Evolutionary conservation across 2,329 filamentous ascomycete genomes (phyloP).

Genomic region (Hymenoscyphus salicellus): DNA sequence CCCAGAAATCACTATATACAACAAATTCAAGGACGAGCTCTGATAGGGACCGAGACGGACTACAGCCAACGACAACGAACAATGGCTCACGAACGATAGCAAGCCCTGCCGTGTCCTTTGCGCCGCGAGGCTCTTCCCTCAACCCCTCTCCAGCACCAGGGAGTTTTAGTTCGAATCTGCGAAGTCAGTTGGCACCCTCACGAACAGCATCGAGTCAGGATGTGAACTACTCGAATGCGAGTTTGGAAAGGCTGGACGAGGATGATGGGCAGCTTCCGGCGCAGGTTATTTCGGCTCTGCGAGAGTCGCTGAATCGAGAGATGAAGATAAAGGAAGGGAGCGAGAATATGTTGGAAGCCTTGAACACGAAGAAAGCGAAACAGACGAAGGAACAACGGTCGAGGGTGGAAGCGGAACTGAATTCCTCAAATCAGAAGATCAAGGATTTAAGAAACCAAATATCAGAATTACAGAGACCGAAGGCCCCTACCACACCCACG

Average conservation of each 20-base stretch:
- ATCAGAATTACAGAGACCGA: constrained; percentile 55
- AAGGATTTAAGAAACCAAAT: constrained; percentile 60
- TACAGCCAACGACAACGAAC: constrained; percentile 46
- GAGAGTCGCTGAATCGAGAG: constrained; percentile 87
- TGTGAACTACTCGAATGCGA: constrained; percentile 46
- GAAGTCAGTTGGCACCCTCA: constrained; percentile 63
- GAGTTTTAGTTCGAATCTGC: constrained; percentile 86
- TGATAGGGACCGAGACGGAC: constrained; percentile 56
- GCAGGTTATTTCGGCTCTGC: constrained; percentile 70
- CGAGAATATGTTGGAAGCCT: constrained; percentile 93
- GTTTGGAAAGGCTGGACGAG: constrained; percentile 60
- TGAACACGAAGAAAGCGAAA: constrained; percentile 93
- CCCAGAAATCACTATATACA: constrained; percentile 50
- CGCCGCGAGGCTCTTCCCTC: constrained; percentile 65
- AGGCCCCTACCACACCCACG: constrained; percentile 45
- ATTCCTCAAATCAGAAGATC: constrained; percentile 75
- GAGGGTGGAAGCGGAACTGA: constrained; percentile 82
- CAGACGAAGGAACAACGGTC: constrained; percentile 83
- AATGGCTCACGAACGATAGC: constrained; percentile 51
- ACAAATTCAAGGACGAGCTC: constrained; percentile 38
- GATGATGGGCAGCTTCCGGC: constrained; percentile 62
- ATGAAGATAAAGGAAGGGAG: constrained; percentile 97
- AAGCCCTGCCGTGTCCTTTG: constrained; percentile 58
- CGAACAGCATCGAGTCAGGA: constrained; percentile 61
- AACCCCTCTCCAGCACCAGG: constrained; percentile 70